Evolutionary conservation across 345 rosid species (phyloP).

Genomic region (Kernera saxatilis): DNA sequence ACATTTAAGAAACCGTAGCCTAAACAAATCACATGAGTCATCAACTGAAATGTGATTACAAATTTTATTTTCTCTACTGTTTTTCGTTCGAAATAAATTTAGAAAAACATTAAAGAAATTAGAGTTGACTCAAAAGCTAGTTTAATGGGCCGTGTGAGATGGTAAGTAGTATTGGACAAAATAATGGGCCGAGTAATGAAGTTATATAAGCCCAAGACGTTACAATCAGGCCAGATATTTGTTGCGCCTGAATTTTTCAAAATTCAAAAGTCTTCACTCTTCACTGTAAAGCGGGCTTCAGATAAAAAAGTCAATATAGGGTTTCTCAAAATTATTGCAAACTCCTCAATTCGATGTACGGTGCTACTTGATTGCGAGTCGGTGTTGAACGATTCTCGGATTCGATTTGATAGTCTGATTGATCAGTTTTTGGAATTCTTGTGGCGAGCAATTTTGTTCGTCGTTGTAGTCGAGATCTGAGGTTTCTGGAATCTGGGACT

Average conservation of each 20-base stretch:
- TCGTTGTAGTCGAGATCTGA: slow-evolving; percentile 12
- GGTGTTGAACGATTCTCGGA: neutral
- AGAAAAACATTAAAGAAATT: no score
- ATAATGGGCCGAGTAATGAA: neutral
- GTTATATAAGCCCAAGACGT: neutral
- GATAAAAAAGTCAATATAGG: neutral
- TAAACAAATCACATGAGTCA: no score
- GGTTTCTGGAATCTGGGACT: neutral
- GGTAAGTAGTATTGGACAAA: neutral
- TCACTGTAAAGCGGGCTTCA: slow-evolving; percentile 18
- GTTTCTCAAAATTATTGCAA: neutral
- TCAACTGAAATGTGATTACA: no score
- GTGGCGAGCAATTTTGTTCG: neutral
- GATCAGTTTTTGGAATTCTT: neutral
- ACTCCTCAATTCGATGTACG: neutral
- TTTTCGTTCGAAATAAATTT: no score
- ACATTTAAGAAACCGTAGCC: no score
- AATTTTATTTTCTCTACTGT: no score
- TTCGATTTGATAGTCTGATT: neutral
- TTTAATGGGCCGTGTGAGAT: neutral
- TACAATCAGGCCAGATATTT: neutral
- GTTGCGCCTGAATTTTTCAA: slow-evolving; percentile 11
- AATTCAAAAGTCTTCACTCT: neutral
- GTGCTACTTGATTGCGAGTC: neutral
- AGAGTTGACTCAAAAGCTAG: neutral